Base-by-base conservation (phyloP, 768 basidiomycete species). In the Mycena filopes region DNA sequence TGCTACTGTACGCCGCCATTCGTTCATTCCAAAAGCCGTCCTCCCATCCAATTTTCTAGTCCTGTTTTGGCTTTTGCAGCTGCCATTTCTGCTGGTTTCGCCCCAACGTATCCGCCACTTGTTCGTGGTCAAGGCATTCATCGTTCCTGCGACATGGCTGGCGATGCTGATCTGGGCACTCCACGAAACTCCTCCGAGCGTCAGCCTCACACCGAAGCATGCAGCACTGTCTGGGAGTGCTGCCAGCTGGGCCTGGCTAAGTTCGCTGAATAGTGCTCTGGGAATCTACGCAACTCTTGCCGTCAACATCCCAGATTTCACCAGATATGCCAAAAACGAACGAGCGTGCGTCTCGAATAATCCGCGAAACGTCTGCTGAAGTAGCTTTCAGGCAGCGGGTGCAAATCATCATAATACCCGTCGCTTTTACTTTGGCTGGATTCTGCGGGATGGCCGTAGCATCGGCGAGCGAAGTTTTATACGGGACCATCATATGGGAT, bases 241-340 rank as follows among this genome's bases (percentile, higher is more conserved):
- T 28, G 78, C 89, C 50, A 83, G 85, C n/a, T 94, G 92, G 90
- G 91, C 86, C 3, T 95, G 92, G 92, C 77, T 97, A 50, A 83
- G 83, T 55, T 87, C 89, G 0, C 71, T 97, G 63, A 96, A 94
- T 72, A 88, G 89, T 55, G 89, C 90, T 2, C 77, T 96, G 23
- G 93, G 92, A 0, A 85, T 87, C 66, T 95, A 90, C 75, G 79
- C 89, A 5, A 92, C 90, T 11, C 78, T 92, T 16, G 84, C 89
- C 0, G 89, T 92, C 67, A 94, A 94, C 71, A 93, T 94, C 62
- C 90, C 94, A 2, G 95, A 96, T 76, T 94, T 96, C 72, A 94
- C 94, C 25, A 86, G 94, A 71, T 95, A 95, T 76, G 91, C 93
- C 0, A 89, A 86, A 71, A 84, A 82, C 63, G 86, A 88, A 75